These are phyloP conservation scores for Gossypium schwendimanii DNA, from an alignment of 441 rosid species.

Conservation along the genomic window DNA sequence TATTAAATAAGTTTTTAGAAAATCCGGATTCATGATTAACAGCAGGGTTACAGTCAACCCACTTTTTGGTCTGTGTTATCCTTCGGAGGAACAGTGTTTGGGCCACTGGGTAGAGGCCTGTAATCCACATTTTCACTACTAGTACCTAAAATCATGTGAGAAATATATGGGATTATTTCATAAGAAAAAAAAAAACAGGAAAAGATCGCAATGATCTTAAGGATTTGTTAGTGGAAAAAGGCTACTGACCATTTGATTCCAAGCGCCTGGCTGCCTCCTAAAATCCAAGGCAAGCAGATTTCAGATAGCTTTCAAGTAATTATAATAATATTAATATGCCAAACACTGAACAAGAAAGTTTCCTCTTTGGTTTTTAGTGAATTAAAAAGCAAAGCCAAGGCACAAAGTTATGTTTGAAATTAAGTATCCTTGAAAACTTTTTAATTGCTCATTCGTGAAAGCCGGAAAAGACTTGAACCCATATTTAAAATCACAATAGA, in stretches of 20 bases:
- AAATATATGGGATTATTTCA: background rate
- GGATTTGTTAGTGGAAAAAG: constrained; percentile 1
- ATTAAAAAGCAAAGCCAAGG: no score
- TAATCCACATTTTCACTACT: constrained; percentile 34
- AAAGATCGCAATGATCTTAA: background rate
- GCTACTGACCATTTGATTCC: constrained; percentile 46
- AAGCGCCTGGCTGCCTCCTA: constrained; percentile 64
- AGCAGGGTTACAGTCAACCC: constrained; percentile 7
- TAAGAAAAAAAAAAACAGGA: background rate
- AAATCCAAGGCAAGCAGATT: constrained; percentile 16
- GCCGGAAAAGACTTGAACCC: background rate
- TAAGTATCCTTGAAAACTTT: background rate
- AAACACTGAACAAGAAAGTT: background rate
- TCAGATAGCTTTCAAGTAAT: background rate
- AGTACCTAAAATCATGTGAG: constrained; percentile 24
- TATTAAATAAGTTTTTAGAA: constrained; percentile 14
- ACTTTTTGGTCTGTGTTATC: constrained; percentile 27
- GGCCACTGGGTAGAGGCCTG: constrained; percentile 46
- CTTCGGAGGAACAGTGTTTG: constrained; percentile 15
- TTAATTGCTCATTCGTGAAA: background rate
- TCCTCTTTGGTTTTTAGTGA: background rate
- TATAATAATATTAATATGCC: background rate
- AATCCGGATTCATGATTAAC: background rate
- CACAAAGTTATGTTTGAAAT: background rate
- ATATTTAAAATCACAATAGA: background rate